phyloP scores from a whole-genome alignment of 2,329 filamentous ascomycete species.

The Sporothrix humicola region DNA sequence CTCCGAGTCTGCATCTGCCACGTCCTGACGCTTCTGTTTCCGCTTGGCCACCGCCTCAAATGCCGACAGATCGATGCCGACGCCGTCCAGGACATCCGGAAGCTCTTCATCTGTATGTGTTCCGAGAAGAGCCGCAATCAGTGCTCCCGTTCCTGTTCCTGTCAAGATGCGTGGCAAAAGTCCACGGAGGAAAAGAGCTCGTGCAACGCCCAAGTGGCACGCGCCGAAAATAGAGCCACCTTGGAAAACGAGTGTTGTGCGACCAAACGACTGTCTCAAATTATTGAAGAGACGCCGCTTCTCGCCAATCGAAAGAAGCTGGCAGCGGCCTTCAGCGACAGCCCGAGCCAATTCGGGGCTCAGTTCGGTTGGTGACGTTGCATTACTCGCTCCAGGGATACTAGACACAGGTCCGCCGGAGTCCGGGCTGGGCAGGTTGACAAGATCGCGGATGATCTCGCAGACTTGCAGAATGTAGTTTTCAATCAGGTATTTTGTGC shows the following conservation, averaged over 20 bases:
- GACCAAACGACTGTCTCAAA: constrained; percentile 84
- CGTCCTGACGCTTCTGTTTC: neutral
- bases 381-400: neutral
- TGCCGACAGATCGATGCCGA: constrained; percentile 80
- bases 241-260: constrained; percentile 83
- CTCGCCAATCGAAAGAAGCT: constrained; percentile 30
- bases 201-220: constrained; percentile 89
- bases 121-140: constrained; percentile 86
- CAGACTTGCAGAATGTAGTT: constrained; percentile 87
- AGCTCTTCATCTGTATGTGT: constrained; percentile 88
- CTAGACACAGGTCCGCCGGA: constrained; percentile 1
- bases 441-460: constrained; percentile 79
- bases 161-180: constrained; percentile 88
- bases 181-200: constrained; percentile 79
- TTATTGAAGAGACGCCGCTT: constrained; percentile 89
- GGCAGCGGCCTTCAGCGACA: constrained; percentile 34
- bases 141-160: constrained; percentile 85
- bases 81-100: constrained; percentile 74
- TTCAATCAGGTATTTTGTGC: constrained; percentile 88
- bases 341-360: constrained; percentile 36
- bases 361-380: neutral
- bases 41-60: constrained; percentile 58
- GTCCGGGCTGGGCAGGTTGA: constrained; percentile 61
- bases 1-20: neutral
- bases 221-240: constrained; percentile 91